These are phyloP conservation scores for Oryza glaberrima DNA, from an alignment of 176 grass and related monocot genomes.

Conservation along the genomic window DNA sequence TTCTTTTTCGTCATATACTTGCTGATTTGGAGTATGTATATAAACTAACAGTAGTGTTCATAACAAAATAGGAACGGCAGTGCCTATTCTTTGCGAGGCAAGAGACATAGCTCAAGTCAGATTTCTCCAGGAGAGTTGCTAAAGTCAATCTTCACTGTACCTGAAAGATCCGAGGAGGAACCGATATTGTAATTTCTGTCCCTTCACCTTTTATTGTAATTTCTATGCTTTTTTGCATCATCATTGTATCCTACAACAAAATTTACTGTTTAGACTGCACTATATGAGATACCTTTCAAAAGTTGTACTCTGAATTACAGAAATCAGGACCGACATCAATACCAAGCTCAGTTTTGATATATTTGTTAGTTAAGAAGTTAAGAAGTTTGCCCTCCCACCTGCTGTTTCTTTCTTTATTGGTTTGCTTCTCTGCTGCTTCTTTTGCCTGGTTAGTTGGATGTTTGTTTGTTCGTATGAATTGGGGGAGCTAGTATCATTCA, in stretches of 20 bases:
- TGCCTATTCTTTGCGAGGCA: slow-evolving; percentile 30
- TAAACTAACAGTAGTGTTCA: no score
- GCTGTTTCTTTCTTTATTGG: no score
- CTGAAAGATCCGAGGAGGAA: slow-evolving; percentile 67
- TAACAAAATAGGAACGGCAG: slow-evolving; percentile 12
- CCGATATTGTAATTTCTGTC: slow-evolving; percentile 33
- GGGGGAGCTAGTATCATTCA: no score
- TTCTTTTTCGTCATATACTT: no score
- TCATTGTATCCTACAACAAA: not conserved
- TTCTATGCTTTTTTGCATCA: not conserved
- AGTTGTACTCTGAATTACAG: not conserved
- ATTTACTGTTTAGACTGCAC: not conserved
- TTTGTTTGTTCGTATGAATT: no score
- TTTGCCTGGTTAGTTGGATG: no score
- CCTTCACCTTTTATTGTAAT: slow-evolving; percentile 17
- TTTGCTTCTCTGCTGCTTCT: no score
- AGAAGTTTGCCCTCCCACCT: no score
- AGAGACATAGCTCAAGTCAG: slow-evolving; percentile 42
- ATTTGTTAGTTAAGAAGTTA: no score
- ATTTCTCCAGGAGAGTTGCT: slow-evolving; percentile 70
- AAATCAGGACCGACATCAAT: no score
- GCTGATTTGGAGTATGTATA: no score
- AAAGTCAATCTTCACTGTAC: slow-evolving; percentile 75
- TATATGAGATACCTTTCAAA: slow-evolving; percentile 2
- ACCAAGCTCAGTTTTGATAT: no score